Evolutionary conservation across 345 rosid species (phyloP).

Genomic region (Camelina neglecta): DNA sequence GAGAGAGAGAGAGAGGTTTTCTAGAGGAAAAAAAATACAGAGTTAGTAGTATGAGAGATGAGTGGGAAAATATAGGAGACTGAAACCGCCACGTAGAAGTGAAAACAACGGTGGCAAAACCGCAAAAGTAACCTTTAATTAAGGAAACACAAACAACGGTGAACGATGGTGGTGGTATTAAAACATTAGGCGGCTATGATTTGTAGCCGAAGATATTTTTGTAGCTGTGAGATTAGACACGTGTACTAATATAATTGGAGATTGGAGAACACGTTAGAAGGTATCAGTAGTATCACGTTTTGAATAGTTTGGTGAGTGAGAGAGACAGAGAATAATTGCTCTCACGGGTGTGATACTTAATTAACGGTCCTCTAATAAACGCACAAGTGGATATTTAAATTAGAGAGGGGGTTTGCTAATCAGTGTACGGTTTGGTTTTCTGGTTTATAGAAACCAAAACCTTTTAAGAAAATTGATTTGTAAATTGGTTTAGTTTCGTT

Average conservation of each 20-base stretch:
- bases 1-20: too few species aligned
- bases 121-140: too few species aligned
- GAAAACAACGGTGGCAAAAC: constrained; percentile 36
- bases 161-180: constrained; percentile 22
- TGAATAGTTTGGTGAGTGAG: neutral
- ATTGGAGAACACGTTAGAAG: constrained; percentile 27
- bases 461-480: neutral
- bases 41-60: neutral
- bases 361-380: too few species aligned
- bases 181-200: constrained; percentile 4
- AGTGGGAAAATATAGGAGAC: constrained; percentile 10
- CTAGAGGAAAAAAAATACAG: neutral
- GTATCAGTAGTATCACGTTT: constrained; percentile 2
- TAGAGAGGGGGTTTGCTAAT: too few species aligned
- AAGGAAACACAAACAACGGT: neutral
- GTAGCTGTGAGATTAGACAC: neutral
- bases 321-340: constrained; percentile 6
- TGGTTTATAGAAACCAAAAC: too few species aligned
- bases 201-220: neutral
- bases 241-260: neutral
- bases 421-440: too few species aligned
- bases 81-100: constrained; percentile 36
- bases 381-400: neutral
- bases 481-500: neutral
- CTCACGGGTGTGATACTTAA: neutral